phyloP scores from a whole-genome alignment of 2,329 filamentous ascomycete genomes.

The Stagonosporopsis tanaceti region DNA sequence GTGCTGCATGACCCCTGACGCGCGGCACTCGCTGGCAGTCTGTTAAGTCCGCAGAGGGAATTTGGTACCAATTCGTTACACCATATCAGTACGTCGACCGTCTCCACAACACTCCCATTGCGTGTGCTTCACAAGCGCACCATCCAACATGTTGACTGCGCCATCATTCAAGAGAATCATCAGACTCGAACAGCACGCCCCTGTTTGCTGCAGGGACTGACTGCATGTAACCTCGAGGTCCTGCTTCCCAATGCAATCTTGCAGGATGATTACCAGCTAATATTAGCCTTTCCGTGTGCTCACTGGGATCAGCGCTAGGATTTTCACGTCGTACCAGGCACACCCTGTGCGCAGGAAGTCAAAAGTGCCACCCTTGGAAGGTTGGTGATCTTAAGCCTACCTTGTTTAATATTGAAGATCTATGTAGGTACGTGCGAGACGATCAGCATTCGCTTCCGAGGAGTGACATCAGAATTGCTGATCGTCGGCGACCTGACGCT shows the following conservation, averaged over 20 bases:
- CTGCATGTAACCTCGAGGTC: slow-evolving; percentile 9
- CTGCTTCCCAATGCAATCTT: slow-evolving; percentile 8
- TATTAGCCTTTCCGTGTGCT: slow-evolving; percentile 12
- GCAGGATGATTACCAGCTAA: slow-evolving; percentile 11
- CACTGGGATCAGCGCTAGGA: slow-evolving; percentile 16
- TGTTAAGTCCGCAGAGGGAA: background rate
- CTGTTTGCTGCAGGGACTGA: slow-evolving; percentile 10
- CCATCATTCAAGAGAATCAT: background rate
- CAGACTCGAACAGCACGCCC: slow-evolving; percentile 1
- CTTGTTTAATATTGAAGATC: slow-evolving; percentile 7
- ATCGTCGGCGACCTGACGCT: slow-evolving; percentile 12
- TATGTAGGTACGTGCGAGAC: background rate
- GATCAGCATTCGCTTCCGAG: slow-evolving; percentile 3
- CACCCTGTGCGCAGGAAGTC: slow-evolving; percentile 1
- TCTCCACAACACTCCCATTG: background rate
- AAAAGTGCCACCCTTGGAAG: background rate
- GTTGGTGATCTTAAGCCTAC: background rate
- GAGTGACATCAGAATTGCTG: background rate
- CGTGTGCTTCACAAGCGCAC: background rate
- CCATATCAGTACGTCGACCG: background rate
- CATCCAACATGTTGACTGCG: background rate
- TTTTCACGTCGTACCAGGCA: slow-evolving; percentile 12
- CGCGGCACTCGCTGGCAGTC: background rate
- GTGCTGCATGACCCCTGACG: background rate
- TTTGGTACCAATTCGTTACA: background rate